Evolutionary conservation across 306 rosid species (phyloP).

Genomic region (Cucurbita ficifolia): DNA sequence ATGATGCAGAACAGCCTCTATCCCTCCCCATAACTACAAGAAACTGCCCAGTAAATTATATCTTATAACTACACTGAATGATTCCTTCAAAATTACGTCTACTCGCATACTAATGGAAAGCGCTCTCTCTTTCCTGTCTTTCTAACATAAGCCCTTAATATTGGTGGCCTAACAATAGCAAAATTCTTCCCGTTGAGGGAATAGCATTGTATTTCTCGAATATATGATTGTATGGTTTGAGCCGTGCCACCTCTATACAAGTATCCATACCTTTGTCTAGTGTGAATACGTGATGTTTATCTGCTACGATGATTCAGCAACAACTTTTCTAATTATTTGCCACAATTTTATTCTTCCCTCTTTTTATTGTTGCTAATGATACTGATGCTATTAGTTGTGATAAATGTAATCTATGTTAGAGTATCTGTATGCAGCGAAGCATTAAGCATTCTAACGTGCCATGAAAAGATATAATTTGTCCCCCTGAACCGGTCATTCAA

Average conservation of each 20-base stretch:
- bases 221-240: neutral
- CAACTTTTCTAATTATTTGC: too few species aligned
- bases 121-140: neutral
- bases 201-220: neutral
- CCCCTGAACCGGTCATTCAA: constrained; percentile 14
- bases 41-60: neutral
- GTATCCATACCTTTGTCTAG: neutral
- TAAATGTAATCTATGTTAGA: neutral
- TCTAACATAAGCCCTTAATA: neutral
- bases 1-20: neutral
- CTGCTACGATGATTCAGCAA: too few species aligned
- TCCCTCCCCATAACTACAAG: neutral
- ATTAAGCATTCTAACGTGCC: neutral
- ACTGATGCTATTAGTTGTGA: too few species aligned
- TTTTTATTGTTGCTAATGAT: too few species aligned
- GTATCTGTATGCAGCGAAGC: neutral
- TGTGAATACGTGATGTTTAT: too few species aligned
- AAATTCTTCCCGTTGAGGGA: neutral
- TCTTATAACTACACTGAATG: neutral
- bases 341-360: too few species aligned
- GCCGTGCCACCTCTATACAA: neutral
- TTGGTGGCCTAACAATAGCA: neutral
- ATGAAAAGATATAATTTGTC: neutral
- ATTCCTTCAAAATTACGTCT: neutral
- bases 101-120: neutral